Percentiles rank a stretch among this genome's conserved stretches.
Evolutionary conservation across 306 rosid species (phyloP).

Genomic region (Acacia confusa): DNA sequence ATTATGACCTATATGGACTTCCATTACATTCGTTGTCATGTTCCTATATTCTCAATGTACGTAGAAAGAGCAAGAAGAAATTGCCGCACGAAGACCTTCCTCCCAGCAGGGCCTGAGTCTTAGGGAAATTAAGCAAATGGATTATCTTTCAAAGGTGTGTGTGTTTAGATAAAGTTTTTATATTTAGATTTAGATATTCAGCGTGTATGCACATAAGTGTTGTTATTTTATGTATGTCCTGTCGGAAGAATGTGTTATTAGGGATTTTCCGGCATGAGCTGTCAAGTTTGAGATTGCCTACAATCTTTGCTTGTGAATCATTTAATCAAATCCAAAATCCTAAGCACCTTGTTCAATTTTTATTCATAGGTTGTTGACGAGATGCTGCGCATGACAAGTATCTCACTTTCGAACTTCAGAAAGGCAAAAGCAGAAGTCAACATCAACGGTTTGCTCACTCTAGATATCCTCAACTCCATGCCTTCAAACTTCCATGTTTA

Average conservation of each 20-base stretch:
- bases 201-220: background rate
- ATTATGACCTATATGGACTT: too few relatives aligned
- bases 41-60: background rate
- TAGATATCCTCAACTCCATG: background rate
- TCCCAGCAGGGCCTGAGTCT: slow-evolving; percentile 46
- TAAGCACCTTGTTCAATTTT: background rate
- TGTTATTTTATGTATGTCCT: background rate
- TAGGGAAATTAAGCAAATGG: slow-evolving; percentile 62
- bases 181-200: background rate
- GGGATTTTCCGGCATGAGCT: background rate
- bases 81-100: slow-evolving; percentile 44
- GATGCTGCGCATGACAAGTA: slow-evolving; percentile 50
- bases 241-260: background rate
- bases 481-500: background rate
- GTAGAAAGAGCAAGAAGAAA: slow-evolving; percentile 71
- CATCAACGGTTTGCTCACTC: slow-evolving; percentile 46
- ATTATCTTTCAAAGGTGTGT: slow-evolving; percentile 57
- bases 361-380: slow-evolving; percentile 57
- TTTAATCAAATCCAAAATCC: background rate
- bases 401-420: slow-evolving; percentile 56
- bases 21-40: too few relatives aligned
- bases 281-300: background rate
- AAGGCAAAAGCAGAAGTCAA: slow-evolving; percentile 58
- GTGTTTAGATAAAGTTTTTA: background rate
- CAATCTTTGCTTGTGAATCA: background rate